Conservation (phyloP, 2,329 filamentous ascomycete species). For the Tolypocladium endophyticum region DNA sequence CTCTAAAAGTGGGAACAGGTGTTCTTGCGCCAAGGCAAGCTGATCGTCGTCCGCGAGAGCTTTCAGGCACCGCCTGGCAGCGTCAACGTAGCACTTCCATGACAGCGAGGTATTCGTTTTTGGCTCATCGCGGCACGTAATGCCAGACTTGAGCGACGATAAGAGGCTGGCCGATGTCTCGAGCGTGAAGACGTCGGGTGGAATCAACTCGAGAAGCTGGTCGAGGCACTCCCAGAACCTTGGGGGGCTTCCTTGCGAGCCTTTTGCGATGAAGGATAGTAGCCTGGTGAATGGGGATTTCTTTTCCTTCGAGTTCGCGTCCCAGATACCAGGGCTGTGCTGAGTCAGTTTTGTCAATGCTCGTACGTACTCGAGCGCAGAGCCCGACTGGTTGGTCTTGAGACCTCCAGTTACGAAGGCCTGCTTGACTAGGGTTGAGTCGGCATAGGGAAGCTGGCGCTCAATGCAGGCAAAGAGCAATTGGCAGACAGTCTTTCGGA, state of each 20-base stretch:
- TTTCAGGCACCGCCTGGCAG: conserved; percentile 42
- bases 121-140: conserved; percentile 65
- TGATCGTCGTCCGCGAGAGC: conserved; percentile 34
- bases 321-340: conserved; percentile 63
- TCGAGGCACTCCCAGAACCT: conserved; percentile 65
- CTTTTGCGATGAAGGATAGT: conserved; percentile 65
- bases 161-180: conserved; percentile 52
- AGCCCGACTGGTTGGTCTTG: conserved; percentile 61
- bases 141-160: conserved; percentile 57
- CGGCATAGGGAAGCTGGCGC: conserved; percentile 34
- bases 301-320: conserved; percentile 35
- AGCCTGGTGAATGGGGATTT: conserved; percentile 47
- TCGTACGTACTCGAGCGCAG: conserved; percentile 59
- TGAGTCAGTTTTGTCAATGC: conserved; percentile 57
- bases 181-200: conserved; percentile 28
- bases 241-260: conserved; percentile 66
- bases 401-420: conserved; percentile 64
- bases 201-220: conserved; percentile 50
- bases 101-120: conserved; percentile 55
- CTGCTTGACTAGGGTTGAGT: conserved; percentile 41
- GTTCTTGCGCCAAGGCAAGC: conserved; percentile 33
- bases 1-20: conserved; percentile 43
- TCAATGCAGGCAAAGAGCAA: conserved; percentile 39
- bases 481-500: conserved; percentile 41
- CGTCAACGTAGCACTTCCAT: conserved; percentile 66